These are phyloP conservation scores for Alternaria postmessia DNA, from an alignment of 2,329 filamentous ascomycete genomes.

Conservation along the genomic window DNA sequence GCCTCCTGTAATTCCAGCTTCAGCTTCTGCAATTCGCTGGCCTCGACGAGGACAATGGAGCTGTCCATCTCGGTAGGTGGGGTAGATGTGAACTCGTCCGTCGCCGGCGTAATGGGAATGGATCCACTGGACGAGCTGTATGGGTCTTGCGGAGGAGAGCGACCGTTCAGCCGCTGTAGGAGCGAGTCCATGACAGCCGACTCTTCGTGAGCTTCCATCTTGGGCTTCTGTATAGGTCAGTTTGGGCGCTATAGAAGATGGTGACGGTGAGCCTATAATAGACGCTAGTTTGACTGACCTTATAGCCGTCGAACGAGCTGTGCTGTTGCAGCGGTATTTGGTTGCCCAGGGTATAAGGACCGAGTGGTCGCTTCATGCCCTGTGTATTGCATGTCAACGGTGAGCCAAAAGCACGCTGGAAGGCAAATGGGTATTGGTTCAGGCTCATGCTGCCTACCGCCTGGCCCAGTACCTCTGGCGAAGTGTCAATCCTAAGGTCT, in stretches of 20 bases:
- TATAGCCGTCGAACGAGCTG: slow-evolving; percentile 36
- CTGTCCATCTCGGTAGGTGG: slow-evolving; percentile 36
- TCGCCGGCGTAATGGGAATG: slow-evolving; percentile 69
- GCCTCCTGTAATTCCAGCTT: slow-evolving; percentile 76
- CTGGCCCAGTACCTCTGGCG: slow-evolving; percentile 45
- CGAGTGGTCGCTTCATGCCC: slow-evolving; percentile 52
- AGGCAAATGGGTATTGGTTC: slow-evolving; percentile 28
- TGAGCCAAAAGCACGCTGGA: slow-evolving; percentile 30
- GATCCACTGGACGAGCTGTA: slow-evolving; percentile 67
- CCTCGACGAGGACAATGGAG: slow-evolving; percentile 48
- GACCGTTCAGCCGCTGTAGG: slow-evolving; percentile 74
- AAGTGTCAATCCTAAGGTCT: slow-evolving; percentile 46
- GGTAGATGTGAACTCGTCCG: slow-evolving; percentile 59
- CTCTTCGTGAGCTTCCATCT: slow-evolving; percentile 52
- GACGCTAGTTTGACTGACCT: slow-evolving; percentile 35
- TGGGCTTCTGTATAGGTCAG: slow-evolving; percentile 58
- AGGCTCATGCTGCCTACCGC: slow-evolving; percentile 43
- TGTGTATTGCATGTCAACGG: slow-evolving; percentile 48
- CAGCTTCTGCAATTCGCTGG: slow-evolving; percentile 71
- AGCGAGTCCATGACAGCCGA: slow-evolving; percentile 66
- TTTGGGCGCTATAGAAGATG: slow-evolving; percentile 2
- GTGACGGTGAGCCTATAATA: background rate
- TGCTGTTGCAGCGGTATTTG: slow-evolving; percentile 31
- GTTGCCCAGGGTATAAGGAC: slow-evolving; percentile 48
- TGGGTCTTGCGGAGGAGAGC: slow-evolving; percentile 56